Evolutionary conservation across 805 yeast genomes (phyloP), one percentile per base, ranked within the genome.

Genomic region (Ogataea dorogensis): DNA sequence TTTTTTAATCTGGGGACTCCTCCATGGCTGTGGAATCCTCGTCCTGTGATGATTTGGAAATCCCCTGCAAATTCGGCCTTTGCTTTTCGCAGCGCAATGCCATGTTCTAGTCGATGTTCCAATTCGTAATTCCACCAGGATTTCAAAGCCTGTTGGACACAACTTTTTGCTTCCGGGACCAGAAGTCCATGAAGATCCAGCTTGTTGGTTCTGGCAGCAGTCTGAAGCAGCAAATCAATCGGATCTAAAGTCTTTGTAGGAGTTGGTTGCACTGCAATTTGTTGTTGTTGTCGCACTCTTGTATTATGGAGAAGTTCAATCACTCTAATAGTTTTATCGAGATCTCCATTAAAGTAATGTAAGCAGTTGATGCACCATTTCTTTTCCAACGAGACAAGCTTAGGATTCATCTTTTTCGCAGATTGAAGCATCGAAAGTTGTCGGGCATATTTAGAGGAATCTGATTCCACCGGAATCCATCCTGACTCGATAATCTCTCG

Each of bases 71-170:
- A 63, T 8, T 49, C 38, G 0, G 70, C 79, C 18, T 54, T 57
- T 0, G 60, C 40, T 2, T 53, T 43, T 5, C 56, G 39, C 16
- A 65, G 50, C 5, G 58, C 64, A 0, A 77, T 76, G 15, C 64
- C 60, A 5, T 52, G 36, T 2, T 59, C 46, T 36, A 63, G 70
- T 34, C 89, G 52, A 15, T 58, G 53, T 2, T 48, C 45, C 13
- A 68, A 24, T 53, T 84, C 91, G 16, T 63, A 64, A 1, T 51
- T 42, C 91, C 91, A 84, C 93, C 93, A 84, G 4, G 53, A 58
- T 0, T 50, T 27, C 2, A 80, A 51, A 0, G 69, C 71, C 8
- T 24, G 31, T 5, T 51, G 38, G 1, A 70, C 58, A 2, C 70
- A 53, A 2, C 39, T 35, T 5, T 68, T 45, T 0, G 88, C 86